Conservation (phyloP, 257 asterid genomes). For the Coffea eugenioides region DNA sequence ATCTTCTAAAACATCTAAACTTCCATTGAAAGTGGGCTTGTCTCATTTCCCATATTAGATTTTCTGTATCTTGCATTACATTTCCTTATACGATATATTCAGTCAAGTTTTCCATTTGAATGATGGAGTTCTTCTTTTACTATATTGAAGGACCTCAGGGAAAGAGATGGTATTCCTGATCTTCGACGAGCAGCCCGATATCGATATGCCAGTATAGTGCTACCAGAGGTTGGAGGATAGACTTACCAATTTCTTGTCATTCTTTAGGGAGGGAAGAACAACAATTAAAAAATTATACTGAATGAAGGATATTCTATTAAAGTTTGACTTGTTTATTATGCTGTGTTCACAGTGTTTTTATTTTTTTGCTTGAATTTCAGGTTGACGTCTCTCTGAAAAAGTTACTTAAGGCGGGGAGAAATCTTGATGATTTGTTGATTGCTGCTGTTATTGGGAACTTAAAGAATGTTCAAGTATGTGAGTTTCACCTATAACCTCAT, state of each 20-base stretch:
- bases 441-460: conserved; percentile 86
- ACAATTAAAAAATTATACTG: background rate
- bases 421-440: conserved; percentile 67
- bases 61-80: no score
- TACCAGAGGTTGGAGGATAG: conserved; percentile 63
- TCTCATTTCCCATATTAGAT: background rate
- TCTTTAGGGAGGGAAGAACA: conserved; percentile 3
- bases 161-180: conserved; percentile 93
- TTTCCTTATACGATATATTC: background rate
- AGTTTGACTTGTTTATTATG: background rate
- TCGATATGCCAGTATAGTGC: conserved; percentile 64
- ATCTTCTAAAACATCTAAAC: background rate
- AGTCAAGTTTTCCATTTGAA: background rate
- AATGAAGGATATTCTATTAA: background rate
- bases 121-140: conserved; percentile 7
- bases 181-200: conserved; percentile 80
- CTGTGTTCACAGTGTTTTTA: background rate
- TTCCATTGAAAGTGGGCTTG: background rate
- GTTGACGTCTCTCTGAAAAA: conserved; percentile 60
- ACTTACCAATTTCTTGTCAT: conserved; percentile 12
- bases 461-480: conserved; percentile 76
- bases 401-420: conserved; percentile 65
- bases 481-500: background rate
- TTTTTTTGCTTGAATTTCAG: conserved; percentile 34
- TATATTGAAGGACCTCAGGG: conserved; percentile 71